Percentiles rank a stretch among this genome's conserved stretches.
phyloP scores from a whole-genome alignment of 345 rosid species.

The Mallotus nudiflorus region DNA sequence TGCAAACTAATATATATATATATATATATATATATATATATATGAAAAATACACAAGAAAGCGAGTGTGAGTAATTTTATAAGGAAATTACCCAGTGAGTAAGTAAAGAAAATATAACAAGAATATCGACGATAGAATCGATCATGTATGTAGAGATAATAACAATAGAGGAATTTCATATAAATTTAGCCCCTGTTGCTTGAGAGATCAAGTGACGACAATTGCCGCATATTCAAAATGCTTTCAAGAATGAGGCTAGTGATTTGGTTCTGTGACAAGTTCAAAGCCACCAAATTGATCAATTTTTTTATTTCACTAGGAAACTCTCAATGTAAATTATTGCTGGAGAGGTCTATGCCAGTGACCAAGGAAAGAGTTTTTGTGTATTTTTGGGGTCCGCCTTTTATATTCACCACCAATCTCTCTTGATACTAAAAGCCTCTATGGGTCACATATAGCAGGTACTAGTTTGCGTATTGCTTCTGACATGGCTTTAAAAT shows the following conservation, averaged over 20 bases:
- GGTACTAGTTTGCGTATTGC: conserved; percentile 28
- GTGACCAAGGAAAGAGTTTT: conserved; percentile 49
- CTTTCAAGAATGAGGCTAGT: conserved; percentile 31
- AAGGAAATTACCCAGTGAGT: too few species aligned
- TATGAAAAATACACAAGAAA: too few species aligned
- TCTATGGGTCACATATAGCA: conserved; percentile 31
- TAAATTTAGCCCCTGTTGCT: too few species aligned
- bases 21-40: too few species aligned
- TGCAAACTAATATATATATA: too few species aligned
- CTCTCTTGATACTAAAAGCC: conserved; percentile 42
- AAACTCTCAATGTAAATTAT: conserved; percentile 38
- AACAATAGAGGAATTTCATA: too few species aligned
- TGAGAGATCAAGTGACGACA: conserved; percentile 53
- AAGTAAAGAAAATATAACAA: too few species aligned
- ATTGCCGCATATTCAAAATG: conserved; percentile 36
- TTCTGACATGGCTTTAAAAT: conserved; percentile 40
- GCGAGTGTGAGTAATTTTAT: too few species aligned
- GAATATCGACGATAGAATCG: too few species aligned
- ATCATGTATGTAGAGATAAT: too few species aligned
- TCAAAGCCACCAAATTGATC: conserved; percentile 34
- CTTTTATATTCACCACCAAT: conserved; percentile 28
- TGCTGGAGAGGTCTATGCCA: conserved; percentile 43
- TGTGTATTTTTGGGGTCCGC: conserved; percentile 30
- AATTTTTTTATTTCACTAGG: conserved; percentile 38
- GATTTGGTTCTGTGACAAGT: conserved; percentile 42